Evolutionary conservation across 495 filamentous ascomycete species (phyloP), one percentile per base, ranked within the genome.

Genomic region (Aspergillus egyptiacus): DNA sequence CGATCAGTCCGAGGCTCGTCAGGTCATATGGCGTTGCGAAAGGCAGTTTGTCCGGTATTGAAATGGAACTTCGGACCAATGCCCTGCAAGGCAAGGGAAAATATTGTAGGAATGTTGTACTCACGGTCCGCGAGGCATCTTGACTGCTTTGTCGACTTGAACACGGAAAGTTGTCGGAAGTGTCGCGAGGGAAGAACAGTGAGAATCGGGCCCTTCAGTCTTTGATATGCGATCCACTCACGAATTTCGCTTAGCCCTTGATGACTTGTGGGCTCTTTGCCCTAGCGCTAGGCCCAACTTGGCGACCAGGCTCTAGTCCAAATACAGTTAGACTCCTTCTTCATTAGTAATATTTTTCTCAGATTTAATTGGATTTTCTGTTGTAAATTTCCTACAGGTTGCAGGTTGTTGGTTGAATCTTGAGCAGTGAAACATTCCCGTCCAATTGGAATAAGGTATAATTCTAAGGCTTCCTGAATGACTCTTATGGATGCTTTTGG

Each of bases 91-190:
- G 14, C 13, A 24, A 19, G 9, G 14, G 23, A 15, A 33, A 30
- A 15, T 5, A 20, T 41, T 6, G 38, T 28, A 46, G n/a, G n/a
- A 8, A 18, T 45, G 18, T 11, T 13, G 25, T 25, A 81, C 80
- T 77, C 75, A 83, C 80, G 78, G 78, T 81, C 81, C 81, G 66
- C 81, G 79, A 66, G 70, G 76, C 82, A 84, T 85, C 70, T 69
- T 74, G 68, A 61, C 62, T 62, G 64, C 63, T 64, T 71, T 70
- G 68, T 71, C 65, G 67, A 70, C 64, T 62, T 61, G 57, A 58
- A 63, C 60, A 55, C 51, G 59, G 57, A 68, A 55, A 57, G 64
- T 70, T 67, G 68, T 66, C 65, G 66, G 20, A 62, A 62, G 62
- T 64, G 58, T 71, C 64, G 58, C 62, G 42, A 62, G 54, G 47